Conservation (phyloP, 768 basidiomycete genomes). For the Podaxis rugospora region DNA sequence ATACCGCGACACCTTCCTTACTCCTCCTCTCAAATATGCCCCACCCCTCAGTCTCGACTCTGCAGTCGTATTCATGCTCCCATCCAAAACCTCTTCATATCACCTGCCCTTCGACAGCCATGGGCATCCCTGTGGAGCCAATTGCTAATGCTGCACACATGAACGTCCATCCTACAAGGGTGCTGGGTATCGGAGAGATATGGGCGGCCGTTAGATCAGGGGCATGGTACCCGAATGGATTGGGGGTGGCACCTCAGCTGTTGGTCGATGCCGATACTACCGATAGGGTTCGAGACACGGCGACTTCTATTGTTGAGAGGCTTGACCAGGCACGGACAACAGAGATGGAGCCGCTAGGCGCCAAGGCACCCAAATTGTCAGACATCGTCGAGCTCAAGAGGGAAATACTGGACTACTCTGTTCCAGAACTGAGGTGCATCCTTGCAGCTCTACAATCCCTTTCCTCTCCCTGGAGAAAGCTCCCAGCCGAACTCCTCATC, state of each 20-base stretch:
- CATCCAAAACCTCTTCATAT: neutral
- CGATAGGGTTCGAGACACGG: neutral
- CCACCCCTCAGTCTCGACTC: neutral
- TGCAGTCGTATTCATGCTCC: neutral
- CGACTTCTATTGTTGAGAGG: neutral
- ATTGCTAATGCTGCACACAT: neutral
- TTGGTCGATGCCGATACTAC: neutral
- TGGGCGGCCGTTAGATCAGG: conserved; percentile 9
- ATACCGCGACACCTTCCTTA: neutral
- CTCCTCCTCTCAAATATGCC: neutral
- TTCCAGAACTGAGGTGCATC: neutral
- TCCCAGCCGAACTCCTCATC: conserved; percentile 6
- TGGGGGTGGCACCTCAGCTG: neutral
- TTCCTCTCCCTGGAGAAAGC: conserved; percentile 9
- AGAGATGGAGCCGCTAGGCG: neutral
- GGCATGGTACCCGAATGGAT: neutral
- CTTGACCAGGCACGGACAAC: neutral
- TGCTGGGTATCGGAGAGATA: neutral
- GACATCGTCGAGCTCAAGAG: neutral
- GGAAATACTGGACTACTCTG: neutral
- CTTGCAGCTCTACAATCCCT: conserved; percentile 8
- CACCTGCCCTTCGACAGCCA: neutral
- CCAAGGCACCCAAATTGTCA: neutral
- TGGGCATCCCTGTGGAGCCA: neutral
- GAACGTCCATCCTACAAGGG: too few species aligned